Percentiles rank a stretch among this genome's conserved stretches.
Conservation (phyloP, 2,329 filamentous ascomycete genomes). For the Clonostachys rhizophaga region DNA sequence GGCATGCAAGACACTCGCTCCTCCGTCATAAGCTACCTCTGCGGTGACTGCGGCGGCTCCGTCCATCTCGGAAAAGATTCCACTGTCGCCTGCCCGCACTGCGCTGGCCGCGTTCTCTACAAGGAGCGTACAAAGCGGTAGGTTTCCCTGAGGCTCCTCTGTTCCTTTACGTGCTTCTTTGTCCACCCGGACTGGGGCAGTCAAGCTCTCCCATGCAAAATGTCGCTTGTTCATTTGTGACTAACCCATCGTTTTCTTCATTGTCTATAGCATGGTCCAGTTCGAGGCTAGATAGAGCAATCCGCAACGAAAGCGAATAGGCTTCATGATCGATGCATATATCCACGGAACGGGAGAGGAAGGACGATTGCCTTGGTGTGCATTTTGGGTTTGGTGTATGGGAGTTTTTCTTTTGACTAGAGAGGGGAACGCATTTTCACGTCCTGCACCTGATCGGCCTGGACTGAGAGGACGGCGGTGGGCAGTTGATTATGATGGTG, state of each 20-base stretch:
- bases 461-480: not conserved
- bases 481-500: not conserved
- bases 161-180: not conserved
- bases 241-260: too few species aligned
- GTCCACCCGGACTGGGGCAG: slow-evolving; percentile 3
- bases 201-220: too few species aligned
- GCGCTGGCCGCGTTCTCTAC: slow-evolving; percentile 91
- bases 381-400: not conserved
- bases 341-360: too few species aligned
- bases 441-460: too few species aligned
- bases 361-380: not conserved
- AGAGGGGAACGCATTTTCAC: not conserved
- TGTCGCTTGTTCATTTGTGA: too few species aligned
- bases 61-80: slow-evolving; percentile 38
- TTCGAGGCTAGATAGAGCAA: slow-evolving; percentile 65
- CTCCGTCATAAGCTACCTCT: slow-evolving; percentile 31
- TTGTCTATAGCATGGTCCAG: slow-evolving; percentile 77
- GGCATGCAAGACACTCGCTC: slow-evolving; percentile 30
- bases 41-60: slow-evolving; percentile 37
- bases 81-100: slow-evolving; percentile 48
- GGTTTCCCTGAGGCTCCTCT: slow-evolving; percentile 22
- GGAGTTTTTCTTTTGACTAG: not conserved
- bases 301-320: too few species aligned
- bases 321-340: too few species aligned
- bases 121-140: slow-evolving; percentile 98